Percentiles rank a stretch among this genome's conserved stretches.
These are phyloP conservation scores for Gyromitra esculenta DNA, from an alignment of 2,329 filamentous ascomycete species.

Conservation along the genomic window DNA sequence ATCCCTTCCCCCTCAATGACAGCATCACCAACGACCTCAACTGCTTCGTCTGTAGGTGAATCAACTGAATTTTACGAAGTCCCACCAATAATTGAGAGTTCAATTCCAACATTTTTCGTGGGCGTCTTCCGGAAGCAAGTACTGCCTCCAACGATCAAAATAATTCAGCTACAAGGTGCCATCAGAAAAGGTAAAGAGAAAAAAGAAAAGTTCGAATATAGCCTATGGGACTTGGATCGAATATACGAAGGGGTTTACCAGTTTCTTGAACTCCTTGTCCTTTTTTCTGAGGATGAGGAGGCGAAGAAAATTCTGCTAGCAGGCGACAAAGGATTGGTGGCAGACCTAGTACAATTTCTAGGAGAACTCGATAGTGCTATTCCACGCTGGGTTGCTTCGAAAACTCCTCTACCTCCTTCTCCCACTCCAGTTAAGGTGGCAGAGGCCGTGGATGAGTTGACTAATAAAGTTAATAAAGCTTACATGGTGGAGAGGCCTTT, in stretches of 20 bases:
- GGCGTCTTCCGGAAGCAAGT: slow-evolving; percentile 53
- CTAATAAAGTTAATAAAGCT: slow-evolving; percentile 40
- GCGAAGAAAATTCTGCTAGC: slow-evolving; percentile 48
- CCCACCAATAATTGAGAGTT: slow-evolving; percentile 52
- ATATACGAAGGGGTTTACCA: slow-evolving; percentile 56
- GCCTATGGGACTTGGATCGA: slow-evolving; percentile 55
- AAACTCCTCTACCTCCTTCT: slow-evolving; percentile 29
- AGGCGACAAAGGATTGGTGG: slow-evolving; percentile 53
- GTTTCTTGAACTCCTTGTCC: slow-evolving; percentile 54
- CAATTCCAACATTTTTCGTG: slow-evolving; percentile 54
- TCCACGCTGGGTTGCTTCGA: slow-evolving; percentile 54
- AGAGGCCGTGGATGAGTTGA: slow-evolving; percentile 23
- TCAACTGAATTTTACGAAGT: slow-evolving; percentile 33
- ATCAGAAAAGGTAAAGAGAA: slow-evolving; percentile 50
- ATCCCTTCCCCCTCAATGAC: slow-evolving; percentile 19
- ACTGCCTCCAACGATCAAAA: slow-evolving; percentile 49
- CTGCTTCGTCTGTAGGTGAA: slow-evolving; percentile 26
- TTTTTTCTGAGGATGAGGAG: slow-evolving; percentile 55
- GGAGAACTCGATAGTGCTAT: slow-evolving; percentile 53
- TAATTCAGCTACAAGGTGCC: slow-evolving; percentile 53
- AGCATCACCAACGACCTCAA: slow-evolving; percentile 30
- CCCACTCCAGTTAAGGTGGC: slow-evolving; percentile 12
- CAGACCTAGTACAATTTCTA: slow-evolving; percentile 51
- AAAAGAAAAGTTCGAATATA: slow-evolving; percentile 53
- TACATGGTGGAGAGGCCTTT: slow-evolving; percentile 55